A percentile compares a stretch with the other conserved stretches of the same genome.
phyloP scores from a whole-genome alignment of 75 land plant genomes.

The Pinus tabuliformis region DNA sequence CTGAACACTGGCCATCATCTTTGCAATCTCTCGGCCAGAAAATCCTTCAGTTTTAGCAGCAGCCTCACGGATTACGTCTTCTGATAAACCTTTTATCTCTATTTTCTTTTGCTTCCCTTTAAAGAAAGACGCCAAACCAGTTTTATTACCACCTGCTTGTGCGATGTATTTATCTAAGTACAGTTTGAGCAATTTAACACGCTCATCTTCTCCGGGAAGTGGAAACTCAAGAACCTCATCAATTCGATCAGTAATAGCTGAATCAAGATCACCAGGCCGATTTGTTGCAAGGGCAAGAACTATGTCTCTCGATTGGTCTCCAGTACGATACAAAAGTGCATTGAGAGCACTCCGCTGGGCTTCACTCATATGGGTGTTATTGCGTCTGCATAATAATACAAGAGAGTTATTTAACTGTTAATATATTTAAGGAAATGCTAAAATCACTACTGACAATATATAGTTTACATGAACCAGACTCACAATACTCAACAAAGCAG shows the following conservation, averaged over 20 bases:
- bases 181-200: conserved; percentile 73
- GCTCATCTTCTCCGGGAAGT: conserved; percentile 84
- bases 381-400: conserved; percentile 62
- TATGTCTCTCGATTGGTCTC: conserved; percentile 93
- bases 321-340: conserved; percentile 91
- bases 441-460: no score
- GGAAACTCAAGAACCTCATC: conserved; percentile 97
- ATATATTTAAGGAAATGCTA: no score
- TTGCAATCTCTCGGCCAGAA: conserved; percentile 97
- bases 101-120: conserved; percentile 62
- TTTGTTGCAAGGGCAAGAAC: conserved; percentile 95
- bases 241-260: conserved; percentile 86
- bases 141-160: conserved; percentile 20
- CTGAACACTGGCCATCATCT: conserved; percentile 87
- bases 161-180: conserved; percentile 73
- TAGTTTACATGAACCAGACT: no score
- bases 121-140: conserved; percentile 29
- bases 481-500: no score
- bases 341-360: conserved; percentile 97
- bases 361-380: conserved; percentile 91
- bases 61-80: conserved; percentile 78
- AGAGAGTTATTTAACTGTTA: no score
- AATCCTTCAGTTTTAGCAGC: conserved; percentile 86
- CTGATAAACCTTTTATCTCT: conserved; percentile 63
- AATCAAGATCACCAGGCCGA: conserved; percentile 90